phyloP scores from a whole-genome alignment of 2,329 filamentous ascomycete genomes.

The Pezicula neosporulosa region DNA sequence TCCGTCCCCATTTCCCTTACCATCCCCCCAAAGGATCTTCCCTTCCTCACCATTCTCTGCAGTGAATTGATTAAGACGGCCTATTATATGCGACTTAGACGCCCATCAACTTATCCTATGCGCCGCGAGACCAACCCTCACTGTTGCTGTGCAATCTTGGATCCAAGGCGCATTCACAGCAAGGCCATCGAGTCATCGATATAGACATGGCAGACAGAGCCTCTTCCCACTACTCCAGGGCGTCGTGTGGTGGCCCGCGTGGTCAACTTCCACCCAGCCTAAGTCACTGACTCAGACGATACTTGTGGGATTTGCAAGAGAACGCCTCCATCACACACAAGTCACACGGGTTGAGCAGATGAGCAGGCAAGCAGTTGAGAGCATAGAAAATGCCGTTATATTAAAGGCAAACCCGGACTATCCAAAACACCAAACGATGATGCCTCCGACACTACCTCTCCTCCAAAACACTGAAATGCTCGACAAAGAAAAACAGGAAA shows the following conservation, averaged over 20 bases:
- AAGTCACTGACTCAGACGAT: too few species aligned
- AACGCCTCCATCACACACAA: too few species aligned
- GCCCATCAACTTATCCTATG: not conserved
- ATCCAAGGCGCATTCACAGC: too few species aligned
- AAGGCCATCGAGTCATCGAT: too few species aligned
- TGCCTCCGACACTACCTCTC: conserved; percentile 16
- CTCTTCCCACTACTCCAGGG: too few species aligned
- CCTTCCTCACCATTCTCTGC: not conserved
- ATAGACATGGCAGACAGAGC: too few species aligned
- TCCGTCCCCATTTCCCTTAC: conserved; percentile 5
- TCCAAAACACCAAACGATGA: conserved; percentile 20
- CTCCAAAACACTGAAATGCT: conserved; percentile 13
- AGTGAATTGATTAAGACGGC: not conserved
- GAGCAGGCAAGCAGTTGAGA: conserved; percentile 7
- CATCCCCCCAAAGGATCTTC: not conserved
- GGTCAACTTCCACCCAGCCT: too few species aligned
- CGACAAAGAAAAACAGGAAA: conserved; percentile 10
- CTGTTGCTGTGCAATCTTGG: too few species aligned
- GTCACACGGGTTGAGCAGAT: not conserved
- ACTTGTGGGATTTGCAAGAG: too few species aligned
- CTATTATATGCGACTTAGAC: not conserved
- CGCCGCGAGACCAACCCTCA: not conserved
- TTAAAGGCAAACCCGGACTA: conserved; percentile 20
- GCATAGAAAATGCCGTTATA: conserved; percentile 10
- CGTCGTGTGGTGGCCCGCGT: too few species aligned